Conservation (phyloP, 768 basidiomycete species). For the Podaxis sp. region DNA sequence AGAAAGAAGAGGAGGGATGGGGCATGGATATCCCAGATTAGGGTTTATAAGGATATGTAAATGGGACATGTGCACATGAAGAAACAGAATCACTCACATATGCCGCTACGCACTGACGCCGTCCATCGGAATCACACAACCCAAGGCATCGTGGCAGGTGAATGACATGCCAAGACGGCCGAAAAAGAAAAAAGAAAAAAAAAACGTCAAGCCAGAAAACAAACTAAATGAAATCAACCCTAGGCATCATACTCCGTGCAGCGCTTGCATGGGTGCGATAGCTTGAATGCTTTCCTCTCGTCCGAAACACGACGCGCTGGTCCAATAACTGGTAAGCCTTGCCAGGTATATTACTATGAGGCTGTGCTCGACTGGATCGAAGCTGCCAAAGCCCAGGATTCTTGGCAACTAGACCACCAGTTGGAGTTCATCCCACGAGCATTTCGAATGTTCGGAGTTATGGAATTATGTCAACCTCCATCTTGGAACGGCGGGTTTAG, state of each 20-base stretch:
- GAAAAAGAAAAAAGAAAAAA: too few relatives aligned
- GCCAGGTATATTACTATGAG: background rate
- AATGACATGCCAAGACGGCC: background rate
- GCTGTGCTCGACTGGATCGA: background rate
- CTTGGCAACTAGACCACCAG: background rate
- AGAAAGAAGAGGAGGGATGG: background rate
- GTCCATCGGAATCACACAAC: background rate
- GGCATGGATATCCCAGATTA: background rate
- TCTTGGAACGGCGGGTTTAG: background rate
- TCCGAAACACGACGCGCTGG: background rate
- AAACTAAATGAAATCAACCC: background rate
- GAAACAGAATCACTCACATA: background rate
- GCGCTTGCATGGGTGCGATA: background rate
- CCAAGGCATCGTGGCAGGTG: background rate
- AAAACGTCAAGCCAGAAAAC: background rate
- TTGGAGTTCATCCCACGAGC: background rate
- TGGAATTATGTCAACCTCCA: background rate
- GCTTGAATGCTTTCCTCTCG: background rate
- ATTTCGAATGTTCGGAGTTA: background rate
- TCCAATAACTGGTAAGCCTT: background rate
- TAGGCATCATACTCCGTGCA: background rate
- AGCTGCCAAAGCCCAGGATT: background rate
- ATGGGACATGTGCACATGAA: background rate
- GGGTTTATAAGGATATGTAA: conserved; percentile 6
- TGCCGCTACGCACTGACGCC: conserved; percentile 5